A percentile compares a stretch with the other conserved stretches of the same genome.
Evolutionary conservation across 2,329 filamentous ascomycete species (phyloP).

Genomic region (Xylariomycetidae sp.): DNA sequence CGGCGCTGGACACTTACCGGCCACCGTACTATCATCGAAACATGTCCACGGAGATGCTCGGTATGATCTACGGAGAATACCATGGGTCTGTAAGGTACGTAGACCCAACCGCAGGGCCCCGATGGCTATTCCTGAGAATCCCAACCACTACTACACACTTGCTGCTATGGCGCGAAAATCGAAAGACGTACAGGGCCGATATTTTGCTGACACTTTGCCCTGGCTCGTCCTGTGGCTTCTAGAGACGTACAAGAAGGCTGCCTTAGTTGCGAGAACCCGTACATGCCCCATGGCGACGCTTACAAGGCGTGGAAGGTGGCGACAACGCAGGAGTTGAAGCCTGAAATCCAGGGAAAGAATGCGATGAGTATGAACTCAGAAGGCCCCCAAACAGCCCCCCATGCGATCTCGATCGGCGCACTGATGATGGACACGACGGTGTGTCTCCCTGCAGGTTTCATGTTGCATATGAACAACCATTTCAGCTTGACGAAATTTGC

Average conservation of each 20-base stretch:
- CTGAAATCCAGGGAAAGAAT: not conserved
- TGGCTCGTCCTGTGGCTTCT: too few relatives aligned
- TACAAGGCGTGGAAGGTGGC: not conserved
- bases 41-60: constrained; percentile 42
- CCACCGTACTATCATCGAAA: constrained; percentile 54
- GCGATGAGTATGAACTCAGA: not conserved
- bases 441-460: too few relatives aligned
- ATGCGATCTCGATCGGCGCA: too few relatives aligned
- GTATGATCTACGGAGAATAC: constrained; percentile 24
- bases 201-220: too few relatives aligned
- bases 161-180: too few relatives aligned
- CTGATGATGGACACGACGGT: too few relatives aligned
- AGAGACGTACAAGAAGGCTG: not conserved
- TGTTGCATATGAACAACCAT: not conserved
- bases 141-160: too few relatives aligned
- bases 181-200: too few relatives aligned
- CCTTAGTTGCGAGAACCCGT: not conserved
- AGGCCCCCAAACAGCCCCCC: too few relatives aligned
- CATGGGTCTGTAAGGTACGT: not conserved
- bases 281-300: not conserved
- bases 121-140: too few relatives aligned
- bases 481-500: not conserved
- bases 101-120: too few relatives aligned
- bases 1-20: constrained; percentile 50
- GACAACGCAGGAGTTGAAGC: not conserved